Percentiles rank a stretch among this genome's conserved stretches.
These are phyloP conservation scores for Pascua guehoae DNA, from an alignment of 1,284 basidiomycete species.

Conservation along the genomic window DNA sequence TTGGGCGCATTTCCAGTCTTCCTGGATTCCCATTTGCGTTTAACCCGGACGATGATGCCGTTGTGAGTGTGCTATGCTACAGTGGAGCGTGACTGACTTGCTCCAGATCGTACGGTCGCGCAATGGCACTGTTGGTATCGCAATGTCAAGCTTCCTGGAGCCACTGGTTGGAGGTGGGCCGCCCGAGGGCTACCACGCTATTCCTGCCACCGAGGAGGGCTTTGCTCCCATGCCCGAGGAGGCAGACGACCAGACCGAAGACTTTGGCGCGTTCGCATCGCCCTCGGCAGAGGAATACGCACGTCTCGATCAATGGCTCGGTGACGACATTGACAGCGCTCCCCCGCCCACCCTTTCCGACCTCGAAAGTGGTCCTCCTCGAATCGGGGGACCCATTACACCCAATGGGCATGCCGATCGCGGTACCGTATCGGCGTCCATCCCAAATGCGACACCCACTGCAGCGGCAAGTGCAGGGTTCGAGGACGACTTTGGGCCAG, in stretches of 20 bases:
- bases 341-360: background rate
- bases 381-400: no score
- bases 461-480: slow-evolving; percentile 10
- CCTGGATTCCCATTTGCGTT: no score
- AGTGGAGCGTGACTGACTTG: no score
- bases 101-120: no score
- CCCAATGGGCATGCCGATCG: no score
- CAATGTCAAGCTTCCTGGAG: no score
- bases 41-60: no score
- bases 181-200: slow-evolving; percentile 1
- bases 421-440: no score
- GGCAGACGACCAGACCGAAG: slow-evolving; percentile 9
- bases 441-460: background rate
- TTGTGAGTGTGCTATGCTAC: no score
- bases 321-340: slow-evolving; percentile 12
- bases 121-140: no score
- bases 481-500: slow-evolving; percentile 36
- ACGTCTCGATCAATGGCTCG: slow-evolving; percentile 41
- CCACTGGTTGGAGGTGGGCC: background rate
- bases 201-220: background rate
- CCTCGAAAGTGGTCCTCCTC: no score
- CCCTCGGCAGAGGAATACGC: slow-evolving; percentile 32
- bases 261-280: slow-evolving; percentile 16
- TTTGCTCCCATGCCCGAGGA: background rate
- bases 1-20: no score